These are phyloP conservation scores for Trichoderma hamatum DNA, from an alignment of 2,329 filamentous ascomycete genomes.

Conservation along the genomic window DNA sequence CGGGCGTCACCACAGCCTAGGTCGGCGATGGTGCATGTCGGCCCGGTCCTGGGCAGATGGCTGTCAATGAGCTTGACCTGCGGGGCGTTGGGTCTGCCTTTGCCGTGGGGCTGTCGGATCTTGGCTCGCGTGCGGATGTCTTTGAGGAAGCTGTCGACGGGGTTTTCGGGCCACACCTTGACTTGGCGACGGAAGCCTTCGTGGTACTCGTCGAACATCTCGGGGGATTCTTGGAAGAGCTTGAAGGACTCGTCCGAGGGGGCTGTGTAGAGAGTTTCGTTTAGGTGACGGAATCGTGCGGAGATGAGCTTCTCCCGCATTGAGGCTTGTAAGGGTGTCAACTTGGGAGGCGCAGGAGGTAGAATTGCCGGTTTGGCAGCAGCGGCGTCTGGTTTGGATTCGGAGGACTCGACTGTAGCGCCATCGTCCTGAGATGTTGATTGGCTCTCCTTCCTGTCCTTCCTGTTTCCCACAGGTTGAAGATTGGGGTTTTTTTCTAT, in stretches of 20 bases:
- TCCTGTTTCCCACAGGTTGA: constrained; percentile 27
- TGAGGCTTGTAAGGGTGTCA: constrained; percentile 89
- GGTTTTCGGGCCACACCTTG: constrained; percentile 94
- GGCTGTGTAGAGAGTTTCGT: constrained; percentile 93
- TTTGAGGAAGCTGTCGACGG: constrained; percentile 82
- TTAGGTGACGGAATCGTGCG: constrained; percentile 94
- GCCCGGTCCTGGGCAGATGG: constrained; percentile 71
- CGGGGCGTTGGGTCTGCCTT: constrained; percentile 37
- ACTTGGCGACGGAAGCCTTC: constrained; percentile 95
- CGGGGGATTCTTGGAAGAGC: constrained; percentile 81
- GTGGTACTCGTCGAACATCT: constrained; percentile 96
- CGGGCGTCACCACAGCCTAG: constrained; percentile 91
- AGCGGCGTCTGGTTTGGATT: constrained; percentile 32
- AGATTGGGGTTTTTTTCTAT: constrained; percentile 25
- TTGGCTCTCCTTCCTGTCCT: constrained; percentile 20
- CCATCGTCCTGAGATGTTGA: not conserved
- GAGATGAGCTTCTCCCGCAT: constrained; percentile 96
- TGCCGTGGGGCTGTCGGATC: constrained; percentile 42
- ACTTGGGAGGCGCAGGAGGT: constrained; percentile 56
- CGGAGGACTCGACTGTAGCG: constrained; percentile 22
- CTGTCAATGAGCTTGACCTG: constrained; percentile 37
- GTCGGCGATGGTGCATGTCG: constrained; percentile 80
- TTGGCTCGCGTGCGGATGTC: constrained; percentile 71
- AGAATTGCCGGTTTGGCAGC: constrained; percentile 41
- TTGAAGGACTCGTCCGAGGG: constrained; percentile 81